Evolutionary conservation across 1,284 basidiomycete genomes (phyloP).

Genomic region (Microbotryum scabiosae): DNA sequence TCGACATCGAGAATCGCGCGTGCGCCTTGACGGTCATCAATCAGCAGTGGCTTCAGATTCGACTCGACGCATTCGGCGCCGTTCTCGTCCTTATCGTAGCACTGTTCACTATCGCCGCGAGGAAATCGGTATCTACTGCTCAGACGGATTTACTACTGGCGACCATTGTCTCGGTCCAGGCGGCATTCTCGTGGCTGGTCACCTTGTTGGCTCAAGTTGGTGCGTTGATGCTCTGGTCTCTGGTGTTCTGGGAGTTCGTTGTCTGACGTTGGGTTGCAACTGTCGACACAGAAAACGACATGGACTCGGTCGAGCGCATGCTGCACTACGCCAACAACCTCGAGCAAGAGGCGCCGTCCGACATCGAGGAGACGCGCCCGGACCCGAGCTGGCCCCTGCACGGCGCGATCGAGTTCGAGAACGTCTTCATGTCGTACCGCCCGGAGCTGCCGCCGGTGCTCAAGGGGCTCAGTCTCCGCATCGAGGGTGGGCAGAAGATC

Average conservation of each 20-base stretch:
- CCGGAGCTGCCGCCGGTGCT: constrained; percentile 76
- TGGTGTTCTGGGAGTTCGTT: too few relatives aligned
- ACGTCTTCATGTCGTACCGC: constrained; percentile 65
- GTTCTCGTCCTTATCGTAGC: constrained; percentile 67
- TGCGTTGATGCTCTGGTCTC: background rate
- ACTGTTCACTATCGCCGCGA: constrained; percentile 62
- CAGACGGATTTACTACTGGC: constrained; percentile 59
- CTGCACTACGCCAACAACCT: constrained; percentile 33
- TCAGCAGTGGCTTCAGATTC: constrained; percentile 59
- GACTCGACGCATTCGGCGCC: constrained; percentile 74
- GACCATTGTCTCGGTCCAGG: constrained; percentile 51
- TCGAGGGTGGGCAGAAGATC: constrained; percentile 66
- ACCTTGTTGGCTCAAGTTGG: constrained; percentile 47
- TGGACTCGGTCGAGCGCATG: constrained; percentile 81
- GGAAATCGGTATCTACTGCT: constrained; percentile 53
- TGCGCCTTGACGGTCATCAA: constrained; percentile 79
- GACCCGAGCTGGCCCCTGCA: constrained; percentile 33
- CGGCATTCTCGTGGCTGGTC: constrained; percentile 71
- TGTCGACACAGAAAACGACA: constrained; percentile 59
- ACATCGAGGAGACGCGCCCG: constrained; percentile 25
- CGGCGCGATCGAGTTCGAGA: constrained; percentile 49
- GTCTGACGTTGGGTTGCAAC: constrained; percentile 49
- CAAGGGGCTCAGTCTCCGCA: constrained; percentile 64
- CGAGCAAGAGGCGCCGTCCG: constrained; percentile 42
- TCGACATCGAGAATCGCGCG: constrained; percentile 81